A percentile compares a stretch with the other conserved stretches of the same genome.
These are phyloP conservation scores for Cercospora nicotianae DNA, from an alignment of 2,329 filamentous ascomycete species.

Conservation along the genomic window DNA sequence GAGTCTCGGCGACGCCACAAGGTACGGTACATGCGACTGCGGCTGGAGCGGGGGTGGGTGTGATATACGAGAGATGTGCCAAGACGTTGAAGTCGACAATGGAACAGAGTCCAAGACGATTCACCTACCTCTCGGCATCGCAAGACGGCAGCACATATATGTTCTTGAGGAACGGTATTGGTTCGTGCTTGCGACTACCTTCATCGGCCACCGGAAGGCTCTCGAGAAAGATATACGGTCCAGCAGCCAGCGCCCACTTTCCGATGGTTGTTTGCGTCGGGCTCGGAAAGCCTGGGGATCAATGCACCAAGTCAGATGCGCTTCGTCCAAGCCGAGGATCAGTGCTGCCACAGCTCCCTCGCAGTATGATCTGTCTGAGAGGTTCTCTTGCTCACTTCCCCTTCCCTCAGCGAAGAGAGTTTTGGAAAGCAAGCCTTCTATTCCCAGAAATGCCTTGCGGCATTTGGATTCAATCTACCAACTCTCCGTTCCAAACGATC, in stretches of 20 bases:
- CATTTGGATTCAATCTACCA: slow-evolving; percentile 41
- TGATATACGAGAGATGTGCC: not conserved
- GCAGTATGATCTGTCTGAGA: slow-evolving; percentile 36
- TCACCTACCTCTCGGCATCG: not conserved
- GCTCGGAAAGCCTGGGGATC: not conserved
- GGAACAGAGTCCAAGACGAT: not conserved
- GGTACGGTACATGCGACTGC: not conserved
- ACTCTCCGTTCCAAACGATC: slow-evolving; percentile 50
- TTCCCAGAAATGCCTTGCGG: slow-evolving; percentile 30
- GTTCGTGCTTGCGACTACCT: not conserved
- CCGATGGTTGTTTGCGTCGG: not conserved
- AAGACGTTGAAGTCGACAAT: not conserved
- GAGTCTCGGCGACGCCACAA: not conserved
- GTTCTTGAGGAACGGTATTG: not conserved
- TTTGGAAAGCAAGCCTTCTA: slow-evolving; percentile 39
- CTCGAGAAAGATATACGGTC: not conserved
- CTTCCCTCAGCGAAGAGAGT: slow-evolving; percentile 32
- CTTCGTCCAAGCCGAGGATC: not conserved
- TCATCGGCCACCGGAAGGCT: not conserved
- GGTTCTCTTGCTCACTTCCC: slow-evolving; percentile 42
- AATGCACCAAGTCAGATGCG: not conserved
- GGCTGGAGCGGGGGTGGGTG: not conserved
- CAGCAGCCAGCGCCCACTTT: not conserved
- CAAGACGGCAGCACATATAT: not conserved
- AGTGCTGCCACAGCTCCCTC: not conserved